Evolutionary conservation across 140 eudicot genomes (phyloP).

Genomic region (Cichorium intybus): DNA sequence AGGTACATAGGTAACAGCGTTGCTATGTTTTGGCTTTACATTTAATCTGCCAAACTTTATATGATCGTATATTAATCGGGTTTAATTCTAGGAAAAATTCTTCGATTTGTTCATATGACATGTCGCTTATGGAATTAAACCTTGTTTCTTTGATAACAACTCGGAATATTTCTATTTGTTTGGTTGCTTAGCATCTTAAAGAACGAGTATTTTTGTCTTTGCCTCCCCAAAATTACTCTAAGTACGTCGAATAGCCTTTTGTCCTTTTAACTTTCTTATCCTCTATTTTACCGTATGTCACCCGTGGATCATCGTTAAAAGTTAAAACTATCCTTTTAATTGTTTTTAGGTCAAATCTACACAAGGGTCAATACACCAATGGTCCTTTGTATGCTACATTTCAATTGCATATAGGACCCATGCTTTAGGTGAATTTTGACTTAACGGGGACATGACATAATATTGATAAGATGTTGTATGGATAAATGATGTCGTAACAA

Average conservation of each 20-base stretch:
- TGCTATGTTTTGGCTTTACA: slow-evolving; percentile 10
- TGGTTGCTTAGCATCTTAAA: slow-evolving; percentile 9
- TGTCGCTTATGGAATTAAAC: slow-evolving; percentile 4
- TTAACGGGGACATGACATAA: too few relatives aligned
- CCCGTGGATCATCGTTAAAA: not conserved
- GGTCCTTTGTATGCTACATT: not conserved
- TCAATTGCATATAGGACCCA: too few relatives aligned
- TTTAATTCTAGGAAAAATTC: slow-evolving; percentile 6
- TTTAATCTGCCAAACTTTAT: not conserved
- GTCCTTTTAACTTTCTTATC: not conserved
- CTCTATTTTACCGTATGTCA: not conserved
- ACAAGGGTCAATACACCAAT: too few relatives aligned
- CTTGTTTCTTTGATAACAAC: slow-evolving; percentile 1
- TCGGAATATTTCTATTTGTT: slow-evolving; percentile 7
- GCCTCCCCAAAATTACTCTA: slow-evolving; percentile 7
- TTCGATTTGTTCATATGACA: slow-evolving; percentile 15
- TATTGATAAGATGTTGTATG: too few relatives aligned
- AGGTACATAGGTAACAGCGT: slow-evolving; percentile 14
- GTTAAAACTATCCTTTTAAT: not conserved
- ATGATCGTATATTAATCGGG: not conserved
- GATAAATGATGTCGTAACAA: too few relatives aligned
- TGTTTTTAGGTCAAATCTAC: not conserved
- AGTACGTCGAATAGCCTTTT: not conserved
- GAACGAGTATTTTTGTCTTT: not conserved
- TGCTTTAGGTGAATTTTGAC: too few relatives aligned